These are phyloP conservation scores for Saururus chinensis DNA, from an alignment of 164 flowering plant species.

Conservation along the genomic window DNA sequence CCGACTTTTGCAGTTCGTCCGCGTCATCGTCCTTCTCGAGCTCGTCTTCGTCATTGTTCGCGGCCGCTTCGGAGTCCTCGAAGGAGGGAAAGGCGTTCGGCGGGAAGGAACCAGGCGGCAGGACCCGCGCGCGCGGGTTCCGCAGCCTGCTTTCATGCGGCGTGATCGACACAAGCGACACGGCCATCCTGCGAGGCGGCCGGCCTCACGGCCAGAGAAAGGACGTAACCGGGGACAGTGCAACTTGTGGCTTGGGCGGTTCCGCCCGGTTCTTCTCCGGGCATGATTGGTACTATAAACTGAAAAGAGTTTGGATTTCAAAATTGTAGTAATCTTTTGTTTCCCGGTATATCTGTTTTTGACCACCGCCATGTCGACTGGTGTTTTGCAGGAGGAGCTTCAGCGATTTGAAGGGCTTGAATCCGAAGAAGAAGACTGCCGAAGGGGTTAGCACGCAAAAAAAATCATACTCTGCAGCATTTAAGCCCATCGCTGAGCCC, in stretches of 20 bases:
- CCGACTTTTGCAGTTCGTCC: neutral
- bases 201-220: neutral
- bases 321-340: neutral
- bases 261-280: neutral
- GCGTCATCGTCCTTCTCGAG: neutral
- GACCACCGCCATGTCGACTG: neutral
- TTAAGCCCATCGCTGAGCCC: conserved; percentile 5
- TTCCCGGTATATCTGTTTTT: neutral
- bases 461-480: conserved; percentile 1
- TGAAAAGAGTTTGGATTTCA: neutral
- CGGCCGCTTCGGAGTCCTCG: neutral
- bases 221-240: neutral
- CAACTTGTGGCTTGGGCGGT: neutral
- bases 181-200: conserved; percentile 5
- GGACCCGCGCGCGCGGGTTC: conserved; percentile 26
- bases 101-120: conserved; percentile 14
- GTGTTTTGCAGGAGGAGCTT: conserved; percentile 5
- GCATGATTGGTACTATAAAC: neutral
- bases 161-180: conserved; percentile 36
- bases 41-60: neutral
- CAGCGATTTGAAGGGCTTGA: neutral
- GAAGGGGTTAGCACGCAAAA: neutral
- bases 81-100: conserved; percentile 6
- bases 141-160: conserved; percentile 43
- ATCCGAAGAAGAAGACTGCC: conserved; percentile 1